Conservation (phyloP, 441 rosid genomes). For the Isatis lusitanica region DNA sequence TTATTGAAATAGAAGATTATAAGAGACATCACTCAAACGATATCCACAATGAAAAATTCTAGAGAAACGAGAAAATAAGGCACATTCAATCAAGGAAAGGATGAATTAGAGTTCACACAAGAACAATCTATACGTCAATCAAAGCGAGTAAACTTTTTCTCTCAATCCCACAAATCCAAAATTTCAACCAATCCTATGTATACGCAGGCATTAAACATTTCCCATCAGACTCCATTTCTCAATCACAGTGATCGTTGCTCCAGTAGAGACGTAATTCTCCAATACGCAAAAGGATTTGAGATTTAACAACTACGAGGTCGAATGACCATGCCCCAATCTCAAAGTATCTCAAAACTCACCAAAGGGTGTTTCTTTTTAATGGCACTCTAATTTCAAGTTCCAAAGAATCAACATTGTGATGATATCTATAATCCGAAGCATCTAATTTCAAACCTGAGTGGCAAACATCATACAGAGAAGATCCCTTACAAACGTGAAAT, state of each 20-base stretch:
- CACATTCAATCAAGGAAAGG: background rate
- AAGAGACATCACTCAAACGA: background rate
- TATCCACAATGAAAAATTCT: background rate
- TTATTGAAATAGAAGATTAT: slow-evolving; percentile 13
- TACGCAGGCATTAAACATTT: background rate
- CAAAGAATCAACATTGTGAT: background rate
- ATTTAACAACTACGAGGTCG: too few species aligned
- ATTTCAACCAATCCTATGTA: background rate
- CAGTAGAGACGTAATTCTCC: too few species aligned
- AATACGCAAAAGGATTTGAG: too few species aligned
- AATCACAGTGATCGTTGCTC: too few species aligned
- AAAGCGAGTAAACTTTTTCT: too few species aligned
- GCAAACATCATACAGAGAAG: background rate
- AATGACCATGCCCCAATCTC: too few species aligned
- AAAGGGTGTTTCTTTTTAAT: background rate
- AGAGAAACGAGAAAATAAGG: slow-evolving; percentile 1
- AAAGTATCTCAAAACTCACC: background rate
- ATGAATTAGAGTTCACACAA: background rate
- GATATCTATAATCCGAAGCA: background rate
- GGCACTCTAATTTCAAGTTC: background rate
- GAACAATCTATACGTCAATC: too few species aligned
- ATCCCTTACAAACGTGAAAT: background rate
- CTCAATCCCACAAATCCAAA: background rate
- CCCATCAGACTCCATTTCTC: background rate
- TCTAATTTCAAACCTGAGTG: background rate